Percentiles rank a stretch among this genome's conserved stretches.
Conservation (phyloP, 2,329 filamentous ascomycete species). For the Neoarthrinium moseri region DNA sequence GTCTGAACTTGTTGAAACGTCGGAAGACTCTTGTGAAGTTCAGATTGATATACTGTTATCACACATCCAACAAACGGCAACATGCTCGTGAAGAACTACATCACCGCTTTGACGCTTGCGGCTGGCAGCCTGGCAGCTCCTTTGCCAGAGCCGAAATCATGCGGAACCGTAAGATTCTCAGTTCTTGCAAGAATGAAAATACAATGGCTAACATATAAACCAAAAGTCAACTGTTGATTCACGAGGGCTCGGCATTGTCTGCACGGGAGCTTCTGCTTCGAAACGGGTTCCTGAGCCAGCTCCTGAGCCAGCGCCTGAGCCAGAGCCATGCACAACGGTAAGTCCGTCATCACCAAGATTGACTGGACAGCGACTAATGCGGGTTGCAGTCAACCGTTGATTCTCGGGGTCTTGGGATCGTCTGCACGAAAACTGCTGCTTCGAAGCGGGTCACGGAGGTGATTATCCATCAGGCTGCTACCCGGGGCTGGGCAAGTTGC, state of each 20-base stretch:
- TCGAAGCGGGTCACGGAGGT: not conserved
- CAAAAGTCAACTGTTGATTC: not conserved
- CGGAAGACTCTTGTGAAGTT: not conserved
- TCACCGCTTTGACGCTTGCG: not conserved
- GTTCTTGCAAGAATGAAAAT: not conserved
- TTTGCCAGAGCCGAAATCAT: not conserved
- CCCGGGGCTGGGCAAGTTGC: not conserved
- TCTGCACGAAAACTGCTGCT: not conserved
- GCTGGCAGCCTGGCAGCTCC: slow-evolving; percentile 1
- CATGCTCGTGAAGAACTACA: slow-evolving; percentile 4
- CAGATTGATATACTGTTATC: not conserved
- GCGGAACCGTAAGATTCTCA: not conserved
- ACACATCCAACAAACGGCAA: not conserved
- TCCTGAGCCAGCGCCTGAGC: not conserved
- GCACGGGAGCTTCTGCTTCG: not conserved
- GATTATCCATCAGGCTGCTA: too few species aligned
- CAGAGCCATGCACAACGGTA: not conserved
- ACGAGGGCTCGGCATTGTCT: not conserved
- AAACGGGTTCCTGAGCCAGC: not conserved
- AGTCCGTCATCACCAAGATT: not conserved
- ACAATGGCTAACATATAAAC: not conserved
- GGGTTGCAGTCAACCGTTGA: too few species aligned
- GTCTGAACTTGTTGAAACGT: not conserved
- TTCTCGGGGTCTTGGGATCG: not conserved
- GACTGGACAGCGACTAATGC: not conserved